Conservation (phyloP, 108 stramenopile species). For the Schizochytrium sp. region DNA sequence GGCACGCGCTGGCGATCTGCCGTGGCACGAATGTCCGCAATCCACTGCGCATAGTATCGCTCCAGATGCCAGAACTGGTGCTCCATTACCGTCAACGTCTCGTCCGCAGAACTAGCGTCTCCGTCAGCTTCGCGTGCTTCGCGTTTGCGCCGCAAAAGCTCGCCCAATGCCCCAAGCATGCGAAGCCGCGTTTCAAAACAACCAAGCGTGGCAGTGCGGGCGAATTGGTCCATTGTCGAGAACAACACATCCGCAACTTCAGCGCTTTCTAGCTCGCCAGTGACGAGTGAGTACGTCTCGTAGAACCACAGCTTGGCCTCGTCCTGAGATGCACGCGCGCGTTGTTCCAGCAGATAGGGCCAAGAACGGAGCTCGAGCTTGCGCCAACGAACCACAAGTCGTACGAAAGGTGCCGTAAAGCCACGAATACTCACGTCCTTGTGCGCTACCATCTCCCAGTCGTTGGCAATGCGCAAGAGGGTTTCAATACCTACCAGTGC, state of each 20-base stretch:
- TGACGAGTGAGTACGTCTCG: constrained; percentile 17
- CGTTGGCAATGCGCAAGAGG: constrained; percentile 73
- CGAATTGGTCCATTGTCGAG: constrained; percentile 36
- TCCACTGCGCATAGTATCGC: background rate
- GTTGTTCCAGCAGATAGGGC: constrained; percentile 40
- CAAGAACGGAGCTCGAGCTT: constrained; percentile 84
- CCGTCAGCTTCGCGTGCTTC: background rate
- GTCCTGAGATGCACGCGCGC: background rate
- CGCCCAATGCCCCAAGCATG: constrained; percentile 25
- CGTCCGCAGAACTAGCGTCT: background rate
- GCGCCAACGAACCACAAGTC: constrained; percentile 78
- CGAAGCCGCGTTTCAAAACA: constrained; percentile 38
- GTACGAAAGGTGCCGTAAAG: constrained; percentile 56
- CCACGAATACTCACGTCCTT: constrained; percentile 59
- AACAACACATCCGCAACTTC: constrained; percentile 20
- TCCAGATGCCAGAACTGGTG: background rate
- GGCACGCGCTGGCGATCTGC: constrained; percentile 25
- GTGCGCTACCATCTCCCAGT: constrained; percentile 93
- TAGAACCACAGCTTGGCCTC: constrained; percentile 37
- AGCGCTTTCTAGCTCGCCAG: background rate
- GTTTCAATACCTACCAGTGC: constrained; percentile 82
- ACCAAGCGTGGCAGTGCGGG: constrained; percentile 31
- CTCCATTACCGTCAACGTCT: background rate
- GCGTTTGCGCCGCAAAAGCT: background rate
- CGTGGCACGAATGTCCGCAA: background rate